These are phyloP conservation scores for Flaveria sonorensis DNA, from an alignment of 129 eudicot species.

Conservation along the genomic window DNA sequence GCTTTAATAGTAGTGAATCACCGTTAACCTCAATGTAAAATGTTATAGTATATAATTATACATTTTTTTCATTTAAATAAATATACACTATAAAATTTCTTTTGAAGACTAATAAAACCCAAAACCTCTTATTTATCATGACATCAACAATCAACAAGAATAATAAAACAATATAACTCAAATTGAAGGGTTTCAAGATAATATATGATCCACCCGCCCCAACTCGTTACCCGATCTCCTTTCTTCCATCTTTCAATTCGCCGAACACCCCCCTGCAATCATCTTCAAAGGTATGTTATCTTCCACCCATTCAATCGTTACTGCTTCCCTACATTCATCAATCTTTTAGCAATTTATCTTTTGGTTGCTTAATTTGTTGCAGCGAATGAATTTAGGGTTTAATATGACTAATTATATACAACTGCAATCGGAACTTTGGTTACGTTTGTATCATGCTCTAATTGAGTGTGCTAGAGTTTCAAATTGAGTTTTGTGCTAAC, in stretches of 20 bases:
- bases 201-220: too few species aligned
- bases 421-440: conserved; percentile 7
- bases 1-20: too few species aligned
- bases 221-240: conserved; percentile 19
- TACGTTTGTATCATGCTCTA: conserved; percentile 4
- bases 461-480: conserved; percentile 10
- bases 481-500: conserved; percentile 6
- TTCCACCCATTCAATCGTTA: conserved; percentile 6
- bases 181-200: too few species aligned
- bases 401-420: not conserved
- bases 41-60: too few species aligned
- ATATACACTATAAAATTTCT: too few species aligned
- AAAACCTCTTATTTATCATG: too few species aligned
- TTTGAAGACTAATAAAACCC: too few species aligned
- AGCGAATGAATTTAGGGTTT: conserved; percentile 23
- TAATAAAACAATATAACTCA: too few species aligned
- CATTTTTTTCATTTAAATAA: too few species aligned
- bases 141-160: too few species aligned
- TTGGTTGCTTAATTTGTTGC: not conserved
- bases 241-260: conserved; percentile 17
- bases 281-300: conserved; percentile 21
- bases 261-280: not conserved
- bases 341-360: not conserved
- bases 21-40: too few species aligned
- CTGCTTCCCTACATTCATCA: conserved; percentile 3